A percentile compares a stretch with the other conserved stretches of the same genome.
phyloP scores from a whole-genome alignment of 768 basidiomycete species.

The Tephrocybe rancida region DNA sequence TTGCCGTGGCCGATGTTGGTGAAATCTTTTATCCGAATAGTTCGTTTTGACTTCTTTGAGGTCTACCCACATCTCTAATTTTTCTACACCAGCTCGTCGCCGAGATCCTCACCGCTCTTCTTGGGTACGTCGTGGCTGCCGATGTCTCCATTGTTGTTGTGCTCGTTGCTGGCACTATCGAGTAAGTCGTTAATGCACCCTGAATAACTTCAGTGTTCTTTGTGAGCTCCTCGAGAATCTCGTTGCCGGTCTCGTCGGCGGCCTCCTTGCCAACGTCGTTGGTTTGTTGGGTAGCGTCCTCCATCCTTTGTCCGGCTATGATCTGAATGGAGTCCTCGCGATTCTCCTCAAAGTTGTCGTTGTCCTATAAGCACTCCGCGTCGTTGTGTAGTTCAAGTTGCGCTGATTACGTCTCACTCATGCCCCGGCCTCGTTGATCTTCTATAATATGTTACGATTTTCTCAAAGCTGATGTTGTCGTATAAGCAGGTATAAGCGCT shows the following conservation, averaged over 20 bases:
- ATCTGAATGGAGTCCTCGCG: background rate
- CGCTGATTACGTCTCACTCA: too few relatives aligned
- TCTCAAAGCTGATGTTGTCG: too few relatives aligned
- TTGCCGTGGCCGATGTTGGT: background rate
- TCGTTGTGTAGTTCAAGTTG: too few relatives aligned
- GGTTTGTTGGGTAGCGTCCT: background rate
- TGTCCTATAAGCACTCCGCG: background rate
- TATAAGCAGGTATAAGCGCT: too few relatives aligned
- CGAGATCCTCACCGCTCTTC: background rate
- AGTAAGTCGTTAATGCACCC: background rate
- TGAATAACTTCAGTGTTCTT: background rate
- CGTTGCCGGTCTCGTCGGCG: background rate
- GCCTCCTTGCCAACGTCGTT: background rate
- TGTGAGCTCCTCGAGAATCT: background rate
- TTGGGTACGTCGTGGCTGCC: background rate
- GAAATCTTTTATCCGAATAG: background rate
- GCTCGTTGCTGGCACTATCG: background rate
- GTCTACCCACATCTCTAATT: background rate
- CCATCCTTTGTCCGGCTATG: background rate
- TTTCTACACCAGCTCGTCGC: background rate
- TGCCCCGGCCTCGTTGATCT: too few relatives aligned
- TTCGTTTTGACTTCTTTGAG: background rate
- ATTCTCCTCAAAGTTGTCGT: constrained; percentile 2
- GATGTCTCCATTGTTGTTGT: background rate
- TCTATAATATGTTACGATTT: too few relatives aligned